Percentiles rank a stretch among this genome's conserved stretches.
Evolutionary conservation across 106 monocot species (phyloP).

Genomic region (Dendrobium chrysotoxum): DNA sequence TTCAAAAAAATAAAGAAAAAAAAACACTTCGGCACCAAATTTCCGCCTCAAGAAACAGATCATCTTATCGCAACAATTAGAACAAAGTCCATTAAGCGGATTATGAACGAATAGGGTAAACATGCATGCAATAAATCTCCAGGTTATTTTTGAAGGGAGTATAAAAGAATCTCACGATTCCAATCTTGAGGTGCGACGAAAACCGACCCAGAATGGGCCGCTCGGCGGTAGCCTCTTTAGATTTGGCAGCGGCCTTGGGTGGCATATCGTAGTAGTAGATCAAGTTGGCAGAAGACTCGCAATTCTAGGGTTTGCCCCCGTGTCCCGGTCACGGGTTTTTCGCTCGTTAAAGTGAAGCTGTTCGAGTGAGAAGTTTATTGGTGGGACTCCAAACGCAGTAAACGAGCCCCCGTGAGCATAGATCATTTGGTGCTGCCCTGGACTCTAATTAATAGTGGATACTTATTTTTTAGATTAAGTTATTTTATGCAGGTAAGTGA

Average conservation of each 20-base stretch:
- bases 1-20: background rate
- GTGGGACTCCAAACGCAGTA: too few relatives aligned
- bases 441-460: too few relatives aligned
- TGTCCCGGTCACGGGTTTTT: background rate
- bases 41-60: background rate
- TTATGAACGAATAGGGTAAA: background rate
- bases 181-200: constrained; percentile 98
- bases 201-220: constrained; percentile 89
- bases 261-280: constrained; percentile 37
- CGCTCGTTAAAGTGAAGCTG: background rate
- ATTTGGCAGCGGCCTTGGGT: constrained; percentile 70
- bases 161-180: constrained; percentile 55
- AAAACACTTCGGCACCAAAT: background rate
- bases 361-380: background rate
- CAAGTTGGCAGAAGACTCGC: background rate
- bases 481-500: too few relatives aligned
- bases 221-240: constrained; percentile 66
- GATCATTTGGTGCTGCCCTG: too few relatives aligned
- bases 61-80: background rate
- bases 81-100: background rate
- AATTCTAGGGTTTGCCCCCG: background rate
- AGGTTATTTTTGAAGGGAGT: background rate
- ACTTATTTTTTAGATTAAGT: too few relatives aligned
- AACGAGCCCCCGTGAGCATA: too few relatives aligned
- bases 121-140: background rate